Base-by-base conservation (phyloP, 345 rosid species). In the Bruguiera sexangula region DNA sequence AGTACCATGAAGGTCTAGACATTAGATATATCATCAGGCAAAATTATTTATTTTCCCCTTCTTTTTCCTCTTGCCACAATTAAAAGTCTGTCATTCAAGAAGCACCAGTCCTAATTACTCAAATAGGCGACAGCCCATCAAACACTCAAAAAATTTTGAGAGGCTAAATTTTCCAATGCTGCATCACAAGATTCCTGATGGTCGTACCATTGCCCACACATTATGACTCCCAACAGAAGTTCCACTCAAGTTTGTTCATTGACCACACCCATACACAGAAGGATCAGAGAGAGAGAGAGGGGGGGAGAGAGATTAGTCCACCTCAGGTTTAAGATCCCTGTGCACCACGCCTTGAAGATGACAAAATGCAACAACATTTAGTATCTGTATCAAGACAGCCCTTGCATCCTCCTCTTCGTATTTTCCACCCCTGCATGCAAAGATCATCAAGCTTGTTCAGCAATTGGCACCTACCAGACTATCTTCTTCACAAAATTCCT, bases 241-340 rank as follows among this genome's bases (percentile, higher is more conserved):
- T 27, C 13, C 29, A 56, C 30, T 56, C 29, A 56, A 56, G 11
- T 6, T 56, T 27, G 22, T 21, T 21, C 30, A 10, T 56, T 15
- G 22, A 56, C 6, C 26, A 27, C 16, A 43, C 18, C 50, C 2
- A 8, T 34, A 34, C 37, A 34, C 37, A 34, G 37, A 34, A 34
- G 4, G 50, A 5, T 43, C 50, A 2, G 3, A 43, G 50, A 43
- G 16, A 55, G 60, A 21, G 27, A 22, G 59, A 22, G 29, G 3
- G 19, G 61, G 66, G 29, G 57, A 1, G 6, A 51, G 51, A 30
- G 22, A 32, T 43, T 20, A 65, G 50, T 66, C 80, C 79, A 90
- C 99, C 98, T 95, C 99, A 63, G 97, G 98, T 82, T 95, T 95
- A 77, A 95, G 92, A 76, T 92, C 99, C 73, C 98, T 83, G 80